Base-by-base conservation (phyloP, 176 grass and related monocot species). In the Triticum timopheevii region DNA sequence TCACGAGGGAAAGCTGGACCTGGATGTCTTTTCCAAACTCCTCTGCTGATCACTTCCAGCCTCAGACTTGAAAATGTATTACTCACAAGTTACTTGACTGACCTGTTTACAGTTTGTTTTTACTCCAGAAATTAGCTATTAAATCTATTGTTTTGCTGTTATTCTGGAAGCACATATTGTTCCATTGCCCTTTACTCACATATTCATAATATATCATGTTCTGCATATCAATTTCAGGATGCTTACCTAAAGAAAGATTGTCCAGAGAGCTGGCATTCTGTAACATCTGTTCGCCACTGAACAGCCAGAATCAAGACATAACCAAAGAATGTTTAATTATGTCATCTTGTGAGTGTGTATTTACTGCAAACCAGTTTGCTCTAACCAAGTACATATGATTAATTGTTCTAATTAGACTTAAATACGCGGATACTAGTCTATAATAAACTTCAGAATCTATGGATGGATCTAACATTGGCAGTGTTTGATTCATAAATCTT, bases 1-100 rank as follows among this genome's bases (percentile, higher is more conserved):
- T 77, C 86, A 88, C 74, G 85, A 89, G 73, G 92, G 90, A 72
- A 97, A 94, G 83, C 94, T 97, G 72, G 86, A 97, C 68, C 79
- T 69, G 64, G 83, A 90, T 84, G 49, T 97, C 69, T 88, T 97
- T 30, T 94, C 92, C 13, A 89, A 97, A 85, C 80, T 97, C 27
- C 9, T 97, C n/a, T 89, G 56, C 73, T 97, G 88, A 92, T 69
- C 80, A 28, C 22, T 12, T 7, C 27, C 50, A 35, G 65, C 49
- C 36, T 86, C 34, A 69, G 67, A 76, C 16, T 28, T 77, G 22
- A 31, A 50, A 36, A 80, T 85, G 78, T 82, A 82, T 86, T 62
- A 35, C 49, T 16, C 24, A 88, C 33, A 65, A 31, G 40, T 67
- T 30, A 67, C 17, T 85, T 20, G 73, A 76, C 15, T 8, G 7